Conservation (phyloP, 768 basidiomycete species). For the Podaxis carcinomalis region DNA sequence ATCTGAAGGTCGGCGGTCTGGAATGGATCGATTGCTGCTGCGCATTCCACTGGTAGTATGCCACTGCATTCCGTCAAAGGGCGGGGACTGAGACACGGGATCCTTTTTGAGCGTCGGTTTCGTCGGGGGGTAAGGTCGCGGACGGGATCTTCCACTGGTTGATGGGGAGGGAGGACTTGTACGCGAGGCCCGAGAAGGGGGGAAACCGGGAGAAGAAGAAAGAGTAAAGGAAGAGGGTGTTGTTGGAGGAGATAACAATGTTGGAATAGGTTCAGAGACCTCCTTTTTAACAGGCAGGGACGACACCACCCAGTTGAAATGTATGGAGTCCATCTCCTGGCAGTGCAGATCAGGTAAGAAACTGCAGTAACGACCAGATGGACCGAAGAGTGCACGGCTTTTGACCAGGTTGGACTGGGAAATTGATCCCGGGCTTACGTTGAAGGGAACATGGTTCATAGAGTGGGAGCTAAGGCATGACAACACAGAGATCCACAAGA, state of each 20-base stretch:
- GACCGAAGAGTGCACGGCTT: conserved; percentile 15
- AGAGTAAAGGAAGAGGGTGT: conserved; percentile 18
- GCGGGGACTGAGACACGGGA: conserved; percentile 23
- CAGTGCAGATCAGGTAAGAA: conserved; percentile 40
- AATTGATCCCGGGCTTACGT: conserved; percentile 1
- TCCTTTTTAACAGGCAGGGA: conserved; percentile 45
- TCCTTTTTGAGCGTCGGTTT: conserved; percentile 19
- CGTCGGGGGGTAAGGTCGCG: conserved; percentile 32
- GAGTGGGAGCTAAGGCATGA: neutral
- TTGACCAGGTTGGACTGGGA: conserved; percentile 13
- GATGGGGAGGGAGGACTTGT: conserved; percentile 25
- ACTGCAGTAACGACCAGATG: conserved; percentile 19
- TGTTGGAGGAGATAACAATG: conserved; percentile 33
- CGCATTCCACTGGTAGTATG: conserved; percentile 21
- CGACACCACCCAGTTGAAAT: conserved; percentile 31
- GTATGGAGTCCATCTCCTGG: conserved; percentile 28
- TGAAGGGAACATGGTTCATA: neutral
- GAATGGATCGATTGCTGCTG: conserved; percentile 26
- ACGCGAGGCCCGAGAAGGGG: conserved; percentile 17
- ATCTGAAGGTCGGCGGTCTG: conserved; percentile 36
- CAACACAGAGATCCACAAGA: conserved; percentile 4
- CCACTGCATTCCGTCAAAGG: conserved; percentile 30
- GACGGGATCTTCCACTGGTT: conserved; percentile 30
- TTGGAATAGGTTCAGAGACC: conserved; percentile 27
- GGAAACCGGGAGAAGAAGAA: conserved; percentile 15